Conservation (phyloP, 225 moss, liverwort and hornwort species). For the Straminergon stramineum region DNA sequence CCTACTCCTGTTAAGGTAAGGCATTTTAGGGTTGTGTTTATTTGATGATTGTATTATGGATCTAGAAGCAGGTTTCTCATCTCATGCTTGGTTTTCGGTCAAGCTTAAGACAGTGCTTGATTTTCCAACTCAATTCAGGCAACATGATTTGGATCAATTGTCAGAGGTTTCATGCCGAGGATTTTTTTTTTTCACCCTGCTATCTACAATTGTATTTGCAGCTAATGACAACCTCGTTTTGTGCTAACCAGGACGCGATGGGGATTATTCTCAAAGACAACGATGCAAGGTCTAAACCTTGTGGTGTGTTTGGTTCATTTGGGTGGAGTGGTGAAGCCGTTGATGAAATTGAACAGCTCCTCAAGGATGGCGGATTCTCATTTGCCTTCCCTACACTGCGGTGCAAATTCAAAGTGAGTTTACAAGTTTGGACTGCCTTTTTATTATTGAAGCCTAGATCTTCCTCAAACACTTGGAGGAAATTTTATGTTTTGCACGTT, state of each 20-base stretch:
- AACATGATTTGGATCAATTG: not conserved
- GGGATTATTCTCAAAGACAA: slow-evolving; percentile 68
- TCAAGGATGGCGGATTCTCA: slow-evolving; percentile 71
- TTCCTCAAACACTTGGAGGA: not conserved
- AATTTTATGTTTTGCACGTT: not conserved
- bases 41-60: not conserved
- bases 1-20: slow-evolving; percentile 84
- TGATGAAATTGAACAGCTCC: slow-evolving; percentile 77
- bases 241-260: slow-evolving; percentile 57
- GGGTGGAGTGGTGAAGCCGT: slow-evolving; percentile 99
- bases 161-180: not conserved
- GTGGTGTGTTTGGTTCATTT: slow-evolving; percentile 97
- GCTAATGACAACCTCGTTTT: not conserved
- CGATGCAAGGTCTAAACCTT: slow-evolving; percentile 62
- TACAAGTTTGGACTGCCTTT: not conserved
- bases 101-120: not conserved
- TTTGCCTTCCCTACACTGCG: slow-evolving; percentile 74
- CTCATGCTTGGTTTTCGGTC: not conserved
- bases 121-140: not conserved
- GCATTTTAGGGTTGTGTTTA: not conserved
- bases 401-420: slow-evolving; percentile 76
- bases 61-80: not conserved
- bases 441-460: not conserved
- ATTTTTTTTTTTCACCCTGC: not conserved
- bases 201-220: not conserved